Evolutionary conservation across 352 stramenopile species (phyloP).

Genomic region (Pythium volutum): DNA sequence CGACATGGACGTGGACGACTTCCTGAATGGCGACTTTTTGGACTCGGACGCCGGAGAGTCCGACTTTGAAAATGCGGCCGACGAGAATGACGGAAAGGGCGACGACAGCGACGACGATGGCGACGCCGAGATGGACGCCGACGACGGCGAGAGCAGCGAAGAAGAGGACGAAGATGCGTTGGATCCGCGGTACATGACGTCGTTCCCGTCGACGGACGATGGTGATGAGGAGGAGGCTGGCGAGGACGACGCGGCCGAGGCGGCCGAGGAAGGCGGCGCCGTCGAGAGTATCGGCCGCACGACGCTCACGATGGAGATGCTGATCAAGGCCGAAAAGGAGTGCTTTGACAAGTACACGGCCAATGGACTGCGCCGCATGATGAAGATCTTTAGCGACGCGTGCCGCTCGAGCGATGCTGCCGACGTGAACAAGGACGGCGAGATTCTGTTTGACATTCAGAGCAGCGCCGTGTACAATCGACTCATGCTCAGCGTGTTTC

Average conservation of each 20-base stretch:
- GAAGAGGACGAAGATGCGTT: constrained; percentile 81
- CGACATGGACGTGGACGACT: constrained; percentile 87
- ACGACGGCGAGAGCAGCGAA: constrained; percentile 67
- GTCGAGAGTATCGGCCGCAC: constrained; percentile 40
- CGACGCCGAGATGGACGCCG: constrained; percentile 35
- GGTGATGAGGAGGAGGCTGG: constrained; percentile 29
- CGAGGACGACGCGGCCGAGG: constrained; percentile 21
- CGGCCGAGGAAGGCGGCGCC: constrained; percentile 7
- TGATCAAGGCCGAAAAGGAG: constrained; percentile 83
- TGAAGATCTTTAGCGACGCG: constrained; percentile 93
- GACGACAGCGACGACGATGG: constrained; percentile 25
- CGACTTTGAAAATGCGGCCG: constrained; percentile 11
- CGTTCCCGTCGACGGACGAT: constrained; percentile 30
- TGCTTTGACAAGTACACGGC: constrained; percentile 88
- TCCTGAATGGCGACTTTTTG: constrained; percentile 80
- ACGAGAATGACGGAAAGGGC: constrained; percentile 26
- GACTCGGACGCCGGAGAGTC: constrained; percentile 53
- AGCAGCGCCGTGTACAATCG: constrained; percentile 94
- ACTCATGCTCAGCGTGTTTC: constrained; percentile 93
- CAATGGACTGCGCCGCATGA: constrained; percentile 86
- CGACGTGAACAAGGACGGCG: constrained; percentile 57
- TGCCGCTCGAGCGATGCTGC: constrained; percentile 91
- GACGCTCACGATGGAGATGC: constrained; percentile 72
- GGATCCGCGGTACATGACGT: constrained; percentile 74
- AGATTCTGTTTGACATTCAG: constrained; percentile 91